These are phyloP conservation scores for Plasmodium yoelii DNA, from an alignment of 169 alveolate species.

Conservation along the genomic window DNA sequence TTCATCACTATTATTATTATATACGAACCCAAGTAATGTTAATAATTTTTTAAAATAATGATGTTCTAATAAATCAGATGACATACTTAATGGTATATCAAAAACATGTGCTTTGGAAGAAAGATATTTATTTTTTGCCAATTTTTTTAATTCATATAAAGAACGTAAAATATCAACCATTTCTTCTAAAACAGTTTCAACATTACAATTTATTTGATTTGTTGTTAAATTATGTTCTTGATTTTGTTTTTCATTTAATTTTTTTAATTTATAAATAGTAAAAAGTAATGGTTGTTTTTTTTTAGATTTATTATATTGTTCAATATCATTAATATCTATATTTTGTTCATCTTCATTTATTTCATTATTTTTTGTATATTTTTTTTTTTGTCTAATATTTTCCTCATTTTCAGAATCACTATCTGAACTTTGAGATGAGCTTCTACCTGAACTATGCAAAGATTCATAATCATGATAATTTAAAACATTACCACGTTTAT, in stretches of 20 bases:
- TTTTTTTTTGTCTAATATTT: neutral
- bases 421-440: neutral
- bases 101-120: slow-evolving; percentile 22
- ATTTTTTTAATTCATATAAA: slow-evolving; percentile 50
- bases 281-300: slow-evolving; percentile 54
- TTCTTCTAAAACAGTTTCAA: slow-evolving; percentile 47
- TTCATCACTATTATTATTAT: slow-evolving; percentile 27
- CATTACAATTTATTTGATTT: slow-evolving; percentile 39
- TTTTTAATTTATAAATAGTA: slow-evolving; percentile 41
- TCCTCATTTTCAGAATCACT: neutral
- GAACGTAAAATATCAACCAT: slow-evolving; percentile 15
- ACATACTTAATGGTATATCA: slow-evolving; percentile 69
- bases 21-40: slow-evolving; percentile 39
- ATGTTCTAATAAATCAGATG: slow-evolving; percentile 58
- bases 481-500: slow-evolving; percentile 43
- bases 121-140: slow-evolving; percentile 32
- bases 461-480: slow-evolving; percentile 5
- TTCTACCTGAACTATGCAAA: neutral
- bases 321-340: neutral
- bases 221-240: slow-evolving; percentile 7
- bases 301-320: slow-evolving; percentile 6
- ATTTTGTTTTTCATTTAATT: slow-evolving; percentile 24
- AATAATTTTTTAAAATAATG: slow-evolving; percentile 37
- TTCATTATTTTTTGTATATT: neutral
- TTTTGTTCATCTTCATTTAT: neutral